These are phyloP conservation scores for Trichosporon faecale DNA, from an alignment of 1,284 basidiomycete species.

Conservation along the genomic window DNA sequence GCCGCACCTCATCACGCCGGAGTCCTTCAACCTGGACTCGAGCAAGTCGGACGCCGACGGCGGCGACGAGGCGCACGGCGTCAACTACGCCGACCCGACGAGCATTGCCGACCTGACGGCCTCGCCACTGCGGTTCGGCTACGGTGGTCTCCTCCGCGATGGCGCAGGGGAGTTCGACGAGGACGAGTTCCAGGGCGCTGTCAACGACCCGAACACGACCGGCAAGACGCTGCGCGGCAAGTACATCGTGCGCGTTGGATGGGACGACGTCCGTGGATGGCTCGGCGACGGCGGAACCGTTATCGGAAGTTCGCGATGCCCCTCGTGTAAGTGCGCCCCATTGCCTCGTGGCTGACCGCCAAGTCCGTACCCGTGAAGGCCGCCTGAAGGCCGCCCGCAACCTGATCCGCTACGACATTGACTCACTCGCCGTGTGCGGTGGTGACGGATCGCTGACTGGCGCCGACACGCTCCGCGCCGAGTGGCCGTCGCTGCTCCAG, in stretches of 20 bases:
- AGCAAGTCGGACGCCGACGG: slow-evolving; percentile 4
- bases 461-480: slow-evolving; percentile 85
- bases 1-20: slow-evolving; percentile 12
- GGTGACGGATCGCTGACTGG: slow-evolving; percentile 96
- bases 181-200: slow-evolving; percentile 35
- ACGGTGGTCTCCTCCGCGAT: slow-evolving; percentile 81
- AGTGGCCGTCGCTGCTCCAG: slow-evolving; percentile 83
- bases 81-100: slow-evolving; percentile 34
- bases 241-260: slow-evolving; percentile 94
- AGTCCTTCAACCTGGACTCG: slow-evolving; percentile 23
- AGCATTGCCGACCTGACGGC: slow-evolving; percentile 38
- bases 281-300: slow-evolving; percentile 92
- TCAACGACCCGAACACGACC: slow-evolving; percentile 49
- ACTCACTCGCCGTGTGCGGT: slow-evolving; percentile 93
- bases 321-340: slow-evolving; percentile 56
- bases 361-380: slow-evolving; percentile 78
- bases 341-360: neutral
- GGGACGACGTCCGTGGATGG: slow-evolving; percentile 98
- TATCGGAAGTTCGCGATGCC: slow-evolving; percentile 90
- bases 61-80: slow-evolving; percentile 23
- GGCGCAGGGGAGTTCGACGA: slow-evolving; percentile 73
- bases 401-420: slow-evolving; percentile 91
- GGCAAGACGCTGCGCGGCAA: slow-evolving; percentile 72
- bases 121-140: slow-evolving; percentile 72
- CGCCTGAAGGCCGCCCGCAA: slow-evolving; percentile 82